Evolutionary conservation across 1,284 basidiomycete genomes (phyloP).

Genomic region (Tilletia horrida): DNA sequence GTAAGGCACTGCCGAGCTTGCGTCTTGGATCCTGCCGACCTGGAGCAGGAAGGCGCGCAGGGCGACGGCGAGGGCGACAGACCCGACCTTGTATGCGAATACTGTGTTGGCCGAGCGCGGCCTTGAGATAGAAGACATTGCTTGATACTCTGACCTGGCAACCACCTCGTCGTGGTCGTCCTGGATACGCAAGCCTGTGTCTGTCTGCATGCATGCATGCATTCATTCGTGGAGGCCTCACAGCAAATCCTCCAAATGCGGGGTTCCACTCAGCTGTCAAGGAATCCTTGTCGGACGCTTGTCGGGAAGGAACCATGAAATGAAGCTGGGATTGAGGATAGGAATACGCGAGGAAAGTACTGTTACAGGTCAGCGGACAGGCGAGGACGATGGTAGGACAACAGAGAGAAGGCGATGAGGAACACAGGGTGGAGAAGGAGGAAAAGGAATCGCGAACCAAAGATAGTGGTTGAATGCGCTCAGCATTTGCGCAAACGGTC

Average conservation of each 20-base stretch:
- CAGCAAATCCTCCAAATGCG: slow-evolving; percentile 2
- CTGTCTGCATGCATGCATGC: too few relatives aligned
- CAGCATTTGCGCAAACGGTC: too few relatives aligned
- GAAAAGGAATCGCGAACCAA: not conserved
- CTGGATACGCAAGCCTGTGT: too few relatives aligned
- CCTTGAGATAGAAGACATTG: not conserved
- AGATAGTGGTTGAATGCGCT: too few relatives aligned
- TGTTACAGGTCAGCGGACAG: not conserved
- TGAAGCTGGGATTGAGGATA: too few relatives aligned
- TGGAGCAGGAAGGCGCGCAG: slow-evolving; percentile 70
- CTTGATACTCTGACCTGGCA: too few relatives aligned
- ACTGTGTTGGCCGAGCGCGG: slow-evolving; percentile 16
- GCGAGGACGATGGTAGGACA: not conserved
- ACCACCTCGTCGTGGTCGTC: too few relatives aligned
- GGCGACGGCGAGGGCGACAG: slow-evolving; percentile 59
- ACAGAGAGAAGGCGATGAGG: not conserved
- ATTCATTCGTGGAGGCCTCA: too few relatives aligned
- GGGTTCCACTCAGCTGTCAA: not conserved
- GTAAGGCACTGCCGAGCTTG: slow-evolving; percentile 78
- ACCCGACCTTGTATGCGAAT: slow-evolving; percentile 22
- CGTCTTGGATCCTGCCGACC: slow-evolving; percentile 85
- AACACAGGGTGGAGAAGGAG: not conserved
- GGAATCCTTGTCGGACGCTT: too few relatives aligned
- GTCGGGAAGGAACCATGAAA: too few relatives aligned
- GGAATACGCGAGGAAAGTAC: not conserved